Conservation (phyloP, 148 eudicot species). For the Rhododendron griersonianum region DNA sequence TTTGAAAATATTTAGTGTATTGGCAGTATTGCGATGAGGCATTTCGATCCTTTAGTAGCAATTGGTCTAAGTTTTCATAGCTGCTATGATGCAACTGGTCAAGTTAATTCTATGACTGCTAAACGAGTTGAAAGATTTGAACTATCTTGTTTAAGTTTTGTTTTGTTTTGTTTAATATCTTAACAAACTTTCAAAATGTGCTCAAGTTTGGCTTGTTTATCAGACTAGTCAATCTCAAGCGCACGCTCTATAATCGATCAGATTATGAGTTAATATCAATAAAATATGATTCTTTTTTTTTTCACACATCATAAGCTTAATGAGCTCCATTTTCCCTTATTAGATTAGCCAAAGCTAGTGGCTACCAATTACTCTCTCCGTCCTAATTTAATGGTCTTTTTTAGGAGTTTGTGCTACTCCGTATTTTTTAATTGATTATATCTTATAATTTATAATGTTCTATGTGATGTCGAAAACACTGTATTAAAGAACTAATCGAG, state of each 20-base stretch:
- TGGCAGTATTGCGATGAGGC: background rate
- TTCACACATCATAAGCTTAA: background rate
- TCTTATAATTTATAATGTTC: too few species aligned
- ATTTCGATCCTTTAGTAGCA: background rate
- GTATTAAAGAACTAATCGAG: too few species aligned
- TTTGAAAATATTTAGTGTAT: background rate
- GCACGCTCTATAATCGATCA: too few species aligned
- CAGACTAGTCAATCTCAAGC: background rate
- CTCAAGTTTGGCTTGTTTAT: background rate
- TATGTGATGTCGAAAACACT: too few species aligned
- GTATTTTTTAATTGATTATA: too few species aligned
- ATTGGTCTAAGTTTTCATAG: background rate
- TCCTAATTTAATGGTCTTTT: too few species aligned
- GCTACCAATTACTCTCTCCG: background rate
- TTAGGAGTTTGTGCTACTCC: too few species aligned
- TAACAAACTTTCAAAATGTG: background rate
- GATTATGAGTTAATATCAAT: too few species aligned
- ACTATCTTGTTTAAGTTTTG: background rate
- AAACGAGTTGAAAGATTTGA: background rate
- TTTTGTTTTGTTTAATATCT: background rate
- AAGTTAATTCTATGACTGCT: background rate
- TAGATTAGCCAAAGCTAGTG: background rate
- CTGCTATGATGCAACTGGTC: background rate
- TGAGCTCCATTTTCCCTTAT: background rate
- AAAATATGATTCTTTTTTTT: too few species aligned